Base-by-base conservation (phyloP, 163 green algal genomes). In the Chloromonas sp. region DNA sequence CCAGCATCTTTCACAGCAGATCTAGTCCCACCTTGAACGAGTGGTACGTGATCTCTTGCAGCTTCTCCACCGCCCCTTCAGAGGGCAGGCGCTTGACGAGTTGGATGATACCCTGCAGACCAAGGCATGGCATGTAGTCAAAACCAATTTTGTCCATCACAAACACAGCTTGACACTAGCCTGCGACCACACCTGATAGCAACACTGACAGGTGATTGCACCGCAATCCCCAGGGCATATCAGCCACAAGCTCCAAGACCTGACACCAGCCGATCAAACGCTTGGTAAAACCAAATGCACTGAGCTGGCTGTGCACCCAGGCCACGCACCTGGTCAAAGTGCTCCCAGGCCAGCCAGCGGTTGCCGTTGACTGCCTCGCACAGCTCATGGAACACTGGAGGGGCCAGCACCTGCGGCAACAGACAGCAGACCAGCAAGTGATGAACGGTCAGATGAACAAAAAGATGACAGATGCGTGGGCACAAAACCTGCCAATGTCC, bases 81-180 rank as follows among this genome's bases (percentile, higher is more conserved):
- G 85, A 86, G 60, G 87, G 87, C 81, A 91, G 87, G 82, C 86
- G 86, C 81, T 91, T 91, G 58, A 91, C 76, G 60, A 91, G 84
- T 70, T 91, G 87, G 62, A 91, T 84, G 74, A 91, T 89, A n/a
- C 87, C 87, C 71, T 36, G 36, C 36, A 36, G 36, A 36, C 36
- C 36, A 36, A 36, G 36, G 36, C 36, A 36, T 36, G 36, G 36
- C 36, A 36, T 36, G 36, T 36, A 36, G 36, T 36, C 36, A 36
- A 36, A 36, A 36, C 36, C 36, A 36, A 36, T 36, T 36, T 36
- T 36, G 36, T 36, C 36, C 36, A 36, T 36, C 36, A 36, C 36
- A 36, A 36, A 36, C 36, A 36, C 36, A 36, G 36, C 36, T 36
- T 36, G 36, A 36, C 36, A 36, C 36, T 36, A 36, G 36, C 36